Conservation (phyloP, 768 basidiomycete species). For the Sporobolomyces pararoseus region DNA sequence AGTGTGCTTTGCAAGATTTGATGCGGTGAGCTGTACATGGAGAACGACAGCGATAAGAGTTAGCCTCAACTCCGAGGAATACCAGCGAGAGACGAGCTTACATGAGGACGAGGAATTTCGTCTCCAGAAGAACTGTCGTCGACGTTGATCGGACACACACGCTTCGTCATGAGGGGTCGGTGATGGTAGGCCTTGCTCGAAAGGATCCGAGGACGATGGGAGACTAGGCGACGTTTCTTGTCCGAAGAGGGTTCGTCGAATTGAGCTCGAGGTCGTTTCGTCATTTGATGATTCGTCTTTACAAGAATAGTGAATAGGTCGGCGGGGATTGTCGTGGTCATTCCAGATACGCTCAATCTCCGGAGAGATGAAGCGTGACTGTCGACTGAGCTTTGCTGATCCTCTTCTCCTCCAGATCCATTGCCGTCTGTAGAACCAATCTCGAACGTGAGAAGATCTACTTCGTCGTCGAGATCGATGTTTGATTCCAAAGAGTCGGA, state of each 20-base stretch:
- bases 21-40: conserved; percentile 16
- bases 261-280: not conserved
- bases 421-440: not conserved
- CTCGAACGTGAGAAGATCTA: not conserved
- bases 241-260: not conserved
- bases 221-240: not conserved
- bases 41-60: too few species aligned
- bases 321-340: conserved; percentile 22
- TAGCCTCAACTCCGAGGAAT: not conserved
- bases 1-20: conserved; percentile 19
- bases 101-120: not conserved
- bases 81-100: not conserved
- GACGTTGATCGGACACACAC: not conserved
- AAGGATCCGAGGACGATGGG: conserved; percentile 3
- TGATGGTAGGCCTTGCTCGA: conserved; percentile 18
- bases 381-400: not conserved
- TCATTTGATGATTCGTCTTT: conserved; percentile 4
- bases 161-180: not conserved
- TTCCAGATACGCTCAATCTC: conserved; percentile 20
- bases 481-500: not conserved
- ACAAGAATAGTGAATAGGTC: conserved; percentile 38
- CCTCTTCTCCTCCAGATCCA: not conserved
- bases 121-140: not conserved
- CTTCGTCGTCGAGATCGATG: not conserved
- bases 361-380: conserved; percentile 9